A percentile compares a stretch with the other conserved stretches of the same genome.
These are phyloP conservation scores for Phaeoacremonium minimum DNA, from an alignment of 2,329 filamentous ascomycete species.

Conservation along the genomic window DNA sequence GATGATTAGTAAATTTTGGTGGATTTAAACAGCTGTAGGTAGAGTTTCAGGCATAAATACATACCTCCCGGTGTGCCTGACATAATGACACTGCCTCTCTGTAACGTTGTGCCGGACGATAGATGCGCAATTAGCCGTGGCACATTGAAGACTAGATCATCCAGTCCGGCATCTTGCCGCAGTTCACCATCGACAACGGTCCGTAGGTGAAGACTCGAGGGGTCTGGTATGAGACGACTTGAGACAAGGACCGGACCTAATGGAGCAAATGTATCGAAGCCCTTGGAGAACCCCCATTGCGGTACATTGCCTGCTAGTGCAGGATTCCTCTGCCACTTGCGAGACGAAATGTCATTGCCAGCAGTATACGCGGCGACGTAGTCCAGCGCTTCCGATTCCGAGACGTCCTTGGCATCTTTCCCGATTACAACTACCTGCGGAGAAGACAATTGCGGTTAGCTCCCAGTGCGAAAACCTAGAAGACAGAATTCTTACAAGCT, in stretches of 20 bases:
- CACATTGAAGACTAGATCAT: constrained; percentile 49
- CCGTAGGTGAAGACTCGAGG: constrained; percentile 31
- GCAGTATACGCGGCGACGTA: constrained; percentile 57
- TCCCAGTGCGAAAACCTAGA: constrained; percentile 28
- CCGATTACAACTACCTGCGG: constrained; percentile 55
- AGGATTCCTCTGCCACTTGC: constrained; percentile 53
- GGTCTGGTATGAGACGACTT: constrained; percentile 32
- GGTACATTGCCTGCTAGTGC: constrained; percentile 43
- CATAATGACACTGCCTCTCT: constrained; percentile 34
- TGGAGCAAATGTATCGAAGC: constrained; percentile 53
- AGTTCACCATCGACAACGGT: constrained; percentile 46
- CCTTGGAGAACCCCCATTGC: constrained; percentile 57
- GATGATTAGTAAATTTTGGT: too few species aligned
- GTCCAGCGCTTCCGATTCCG: constrained; percentile 49
- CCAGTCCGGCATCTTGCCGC: constrained; percentile 35
- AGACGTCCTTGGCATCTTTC: constrained; percentile 46
- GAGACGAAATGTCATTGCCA: constrained; percentile 58
- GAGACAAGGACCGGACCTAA: constrained; percentile 48
- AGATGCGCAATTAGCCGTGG: constrained; percentile 36
- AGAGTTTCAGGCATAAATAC: too few species aligned
- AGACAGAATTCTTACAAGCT: constrained; percentile 23
- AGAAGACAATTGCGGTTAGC: constrained; percentile 54
- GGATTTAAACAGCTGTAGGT: too few species aligned
- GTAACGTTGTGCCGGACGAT: constrained; percentile 37
- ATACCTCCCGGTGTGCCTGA: constrained; percentile 38